Conservation (phyloP, 2,329 filamentous ascomycete genomes). For the Fusarium nodosum region DNA sequence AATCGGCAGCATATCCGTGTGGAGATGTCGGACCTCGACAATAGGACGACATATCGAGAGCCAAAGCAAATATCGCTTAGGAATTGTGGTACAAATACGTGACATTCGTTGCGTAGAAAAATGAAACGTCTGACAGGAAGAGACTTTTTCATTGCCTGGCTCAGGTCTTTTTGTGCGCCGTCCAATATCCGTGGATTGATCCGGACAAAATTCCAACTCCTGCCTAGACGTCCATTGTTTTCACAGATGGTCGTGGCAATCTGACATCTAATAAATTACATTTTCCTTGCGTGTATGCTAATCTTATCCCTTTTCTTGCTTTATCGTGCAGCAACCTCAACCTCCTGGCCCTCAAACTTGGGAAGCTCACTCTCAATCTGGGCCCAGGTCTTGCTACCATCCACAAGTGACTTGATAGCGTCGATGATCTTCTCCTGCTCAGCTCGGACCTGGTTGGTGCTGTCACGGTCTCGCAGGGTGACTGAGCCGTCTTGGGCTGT, state of each 20-base stretch:
- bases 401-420: slow-evolving; percentile 72
- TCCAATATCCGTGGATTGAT: slow-evolving; percentile 23
- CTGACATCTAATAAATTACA: slow-evolving; percentile 46
- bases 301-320: slow-evolving; percentile 20
- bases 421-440: slow-evolving; percentile 83
- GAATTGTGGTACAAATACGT: background rate
- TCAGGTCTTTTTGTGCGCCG: slow-evolving; percentile 25
- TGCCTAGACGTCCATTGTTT: slow-evolving; percentile 15
- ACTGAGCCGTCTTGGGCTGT: slow-evolving; percentile 88
- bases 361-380: slow-evolving; percentile 84
- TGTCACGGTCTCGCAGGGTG: slow-evolving; percentile 91
- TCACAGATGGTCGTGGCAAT: slow-evolving; percentile 14
- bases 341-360: slow-evolving; percentile 83
- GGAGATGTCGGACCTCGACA: background rate
- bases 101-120: background rate
- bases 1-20: slow-evolving; percentile 11
- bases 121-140: slow-evolving; percentile 1
- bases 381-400: slow-evolving; percentile 68
- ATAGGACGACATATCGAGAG: slow-evolving; percentile 6
- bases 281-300: slow-evolving; percentile 25
- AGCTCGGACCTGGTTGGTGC: slow-evolving; percentile 89
- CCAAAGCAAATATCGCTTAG: background rate
- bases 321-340: slow-evolving; percentile 59
- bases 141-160: slow-evolving; percentile 19
- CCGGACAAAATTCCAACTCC: slow-evolving; percentile 30